A percentile compares a stretch with the other conserved stretches of the same genome.
Conservation (phyloP, 345 rosid species). For the Arabidopsis thaliana region DNA sequence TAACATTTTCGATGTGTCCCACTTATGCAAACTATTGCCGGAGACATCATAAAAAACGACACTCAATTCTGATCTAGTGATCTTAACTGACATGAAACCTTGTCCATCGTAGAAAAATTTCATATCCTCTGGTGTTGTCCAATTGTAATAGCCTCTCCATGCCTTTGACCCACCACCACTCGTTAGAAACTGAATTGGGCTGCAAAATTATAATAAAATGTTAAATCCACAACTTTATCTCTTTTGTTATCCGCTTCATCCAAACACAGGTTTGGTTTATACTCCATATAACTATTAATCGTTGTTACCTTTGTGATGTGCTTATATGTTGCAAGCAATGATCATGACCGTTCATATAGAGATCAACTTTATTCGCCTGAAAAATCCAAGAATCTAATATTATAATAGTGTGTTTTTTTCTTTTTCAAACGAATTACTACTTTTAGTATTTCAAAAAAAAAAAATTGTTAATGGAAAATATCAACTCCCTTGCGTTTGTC, state of each 20-base stretch:
- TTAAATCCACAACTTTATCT: neutral
- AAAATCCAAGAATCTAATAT: neutral
- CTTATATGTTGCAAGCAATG: slow-evolving; percentile 64
- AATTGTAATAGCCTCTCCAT: slow-evolving; percentile 50
- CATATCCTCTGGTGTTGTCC: slow-evolving; percentile 35
- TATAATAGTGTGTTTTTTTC: neutral
- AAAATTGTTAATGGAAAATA: neutral
- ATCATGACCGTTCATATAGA: slow-evolving; percentile 66
- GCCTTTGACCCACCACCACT: slow-evolving; percentile 62
- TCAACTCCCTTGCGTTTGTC: neutral
- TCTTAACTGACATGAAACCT: slow-evolving; percentile 49
- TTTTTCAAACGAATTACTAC: neutral
- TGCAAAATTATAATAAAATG: neutral
- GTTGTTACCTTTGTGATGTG: slow-evolving; percentile 47
- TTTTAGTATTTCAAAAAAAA: neutral
- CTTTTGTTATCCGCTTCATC: neutral
- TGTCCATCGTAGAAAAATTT: slow-evolving; percentile 52
- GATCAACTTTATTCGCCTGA: slow-evolving; percentile 54
- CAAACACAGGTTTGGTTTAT: neutral
- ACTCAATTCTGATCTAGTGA: slow-evolving; percentile 29
- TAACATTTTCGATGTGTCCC: slow-evolving; percentile 33
- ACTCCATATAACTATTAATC: neutral
- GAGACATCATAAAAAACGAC: slow-evolving; percentile 42
- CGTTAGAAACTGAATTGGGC: slow-evolving; percentile 50
- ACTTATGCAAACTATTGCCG: slow-evolving; percentile 42